Base-by-base conservation (phyloP, 2,329 filamentous ascomycete species). In the Trichoderma semiorbis region DNA sequence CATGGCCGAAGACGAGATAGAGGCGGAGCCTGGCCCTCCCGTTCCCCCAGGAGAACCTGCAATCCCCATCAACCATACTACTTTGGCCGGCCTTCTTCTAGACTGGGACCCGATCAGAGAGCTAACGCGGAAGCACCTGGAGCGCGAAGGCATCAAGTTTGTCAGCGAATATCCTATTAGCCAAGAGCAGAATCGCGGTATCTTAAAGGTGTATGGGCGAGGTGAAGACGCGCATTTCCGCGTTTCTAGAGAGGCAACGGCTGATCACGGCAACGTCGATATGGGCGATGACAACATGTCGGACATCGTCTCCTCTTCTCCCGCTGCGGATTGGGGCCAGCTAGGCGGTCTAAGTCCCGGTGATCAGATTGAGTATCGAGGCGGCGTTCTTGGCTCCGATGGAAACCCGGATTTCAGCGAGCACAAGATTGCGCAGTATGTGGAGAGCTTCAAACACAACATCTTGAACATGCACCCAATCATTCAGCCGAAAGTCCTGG, bases 31-130 rank as follows among this genome's bases (percentile, higher is more conserved):
- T 24, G 85, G 86, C 8, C 85, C 85, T 8, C 82, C 85, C 12
- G 86, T 88, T 7, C 83, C 81, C 14, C 86, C 87, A 1, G 90
- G 89, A 61, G 87, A 90, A 74, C 88, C 92, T 16, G 89, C 92
- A 2, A 93, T 97, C 70, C 93, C 94, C 1, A 88, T 91, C 32
- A 93, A 97, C 75, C 95, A 98, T 78, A 97, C 93, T 0, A 98
- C 95, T 0, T 89, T 94, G n/a, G 94, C 94, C 1, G 93, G 96
- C 65, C 89, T 94, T 74, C 84, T 98, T 21, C 83, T 98, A 32
- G 85, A 88, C 61, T 94, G 92, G 90, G 87, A 87, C 0, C 87
- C 90, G 0, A 93, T 96, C 69, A 82, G 85, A 78, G 82, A 86
- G 73, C 78, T 98, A 78, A 89, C 93, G 39, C 84, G 78, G 73